Percentiles rank a stretch among this genome's conserved stretches.
Conservation (phyloP, 2,329 filamentous ascomycete genomes). For the Aspergillus versicolor region DNA sequence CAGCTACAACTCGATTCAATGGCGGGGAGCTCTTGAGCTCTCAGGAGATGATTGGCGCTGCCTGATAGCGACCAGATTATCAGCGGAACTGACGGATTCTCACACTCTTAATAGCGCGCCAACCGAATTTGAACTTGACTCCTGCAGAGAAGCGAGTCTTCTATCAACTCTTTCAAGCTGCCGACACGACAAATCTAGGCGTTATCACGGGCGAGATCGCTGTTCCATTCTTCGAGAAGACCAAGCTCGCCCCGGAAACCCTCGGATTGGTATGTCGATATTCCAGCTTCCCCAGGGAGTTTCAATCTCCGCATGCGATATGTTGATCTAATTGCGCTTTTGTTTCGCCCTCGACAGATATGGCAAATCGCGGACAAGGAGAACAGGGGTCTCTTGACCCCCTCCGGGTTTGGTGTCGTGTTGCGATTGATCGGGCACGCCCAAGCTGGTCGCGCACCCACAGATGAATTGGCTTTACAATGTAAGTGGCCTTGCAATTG, state of each 20-base stretch:
- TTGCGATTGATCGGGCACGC: slow-evolving; percentile 93
- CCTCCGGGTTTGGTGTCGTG: slow-evolving; percentile 88
- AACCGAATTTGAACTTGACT: slow-evolving; percentile 77
- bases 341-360: slow-evolving; percentile 62
- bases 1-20: neutral
- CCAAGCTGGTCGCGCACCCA: slow-evolving; percentile 81
- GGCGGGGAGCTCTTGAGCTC: slow-evolving; percentile 9
- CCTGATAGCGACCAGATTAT: slow-evolving; percentile 15
- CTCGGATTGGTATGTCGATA: slow-evolving; percentile 74
- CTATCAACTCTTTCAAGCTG: slow-evolving; percentile 87
- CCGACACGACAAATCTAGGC: slow-evolving; percentile 86
- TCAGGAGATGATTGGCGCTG: slow-evolving; percentile 26
- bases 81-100: slow-evolving; percentile 27
- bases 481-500: slow-evolving; percentile 47
- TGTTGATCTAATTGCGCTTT: slow-evolving; percentile 7
- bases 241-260: slow-evolving; percentile 77
- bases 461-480: slow-evolving; percentile 76
- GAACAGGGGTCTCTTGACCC: slow-evolving; percentile 90
- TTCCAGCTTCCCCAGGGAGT: neutral
- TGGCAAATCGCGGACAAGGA: slow-evolving; percentile 98
- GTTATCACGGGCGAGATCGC: slow-evolving; percentile 95
- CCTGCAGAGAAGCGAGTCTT: slow-evolving; percentile 92
- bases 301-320: neutral
- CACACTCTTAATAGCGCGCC: slow-evolving; percentile 30
- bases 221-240: slow-evolving; percentile 98